These are phyloP conservation scores for Tetracentron sinense DNA, from an alignment of 164 flowering plant genomes.

Conservation along the genomic window DNA sequence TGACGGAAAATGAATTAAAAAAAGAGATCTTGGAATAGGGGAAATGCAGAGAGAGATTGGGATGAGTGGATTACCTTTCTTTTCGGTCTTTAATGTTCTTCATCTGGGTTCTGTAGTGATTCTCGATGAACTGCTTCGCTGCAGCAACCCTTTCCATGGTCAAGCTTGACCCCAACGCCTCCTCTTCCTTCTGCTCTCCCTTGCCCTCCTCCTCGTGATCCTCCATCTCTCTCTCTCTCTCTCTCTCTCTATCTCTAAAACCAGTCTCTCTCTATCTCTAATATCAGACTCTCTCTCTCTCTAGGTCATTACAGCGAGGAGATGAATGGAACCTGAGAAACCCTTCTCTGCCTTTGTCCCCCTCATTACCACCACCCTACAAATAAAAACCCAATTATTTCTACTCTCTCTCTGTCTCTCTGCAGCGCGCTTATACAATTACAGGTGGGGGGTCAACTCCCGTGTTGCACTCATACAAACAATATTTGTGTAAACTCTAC, in stretches of 20 bases:
- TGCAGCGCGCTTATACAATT: no score
- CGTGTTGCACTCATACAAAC: no score
- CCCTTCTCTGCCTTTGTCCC: background rate
- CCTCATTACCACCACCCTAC: background rate
- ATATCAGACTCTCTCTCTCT: constrained; percentile 20
- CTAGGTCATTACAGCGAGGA: background rate
- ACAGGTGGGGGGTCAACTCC: no score
- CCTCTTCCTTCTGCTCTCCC: no score
- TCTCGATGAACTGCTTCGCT: constrained; percentile 88
- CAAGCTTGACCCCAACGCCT: constrained; percentile 46
- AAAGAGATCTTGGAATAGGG: background rate
- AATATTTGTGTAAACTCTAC: no score
- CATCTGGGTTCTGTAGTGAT: constrained; percentile 77
- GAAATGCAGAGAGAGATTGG: background rate
- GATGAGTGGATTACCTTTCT: constrained; percentile 38
- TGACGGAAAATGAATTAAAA: background rate
- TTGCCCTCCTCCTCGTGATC: constrained; percentile 28
- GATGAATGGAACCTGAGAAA: no score
- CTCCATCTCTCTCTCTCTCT: constrained; percentile 29
- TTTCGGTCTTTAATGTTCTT: constrained; percentile 80
- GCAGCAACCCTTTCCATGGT: constrained; percentile 91
- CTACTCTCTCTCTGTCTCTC: no score
- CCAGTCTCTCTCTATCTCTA: no score
- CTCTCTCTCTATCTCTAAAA: constrained; percentile 16
- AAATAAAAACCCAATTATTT: no score